phyloP scores from a whole-genome alignment of 345 rosid species.

The Microcos paniculata region DNA sequence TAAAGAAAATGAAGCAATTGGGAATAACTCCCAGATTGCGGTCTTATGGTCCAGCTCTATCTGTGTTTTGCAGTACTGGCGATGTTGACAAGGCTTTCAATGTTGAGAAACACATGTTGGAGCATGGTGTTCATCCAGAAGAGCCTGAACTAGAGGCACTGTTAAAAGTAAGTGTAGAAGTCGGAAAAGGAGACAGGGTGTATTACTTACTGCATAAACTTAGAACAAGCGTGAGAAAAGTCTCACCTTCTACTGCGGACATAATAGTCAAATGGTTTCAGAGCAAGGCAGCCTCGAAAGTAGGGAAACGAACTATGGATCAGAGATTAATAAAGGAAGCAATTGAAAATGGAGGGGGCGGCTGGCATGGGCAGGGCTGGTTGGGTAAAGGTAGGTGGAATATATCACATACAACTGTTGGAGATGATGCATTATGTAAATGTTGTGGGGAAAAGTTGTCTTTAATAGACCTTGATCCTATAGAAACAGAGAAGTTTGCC shows the following conservation, averaged over 20 bases:
- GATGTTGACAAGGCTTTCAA: constrained; percentile 50
- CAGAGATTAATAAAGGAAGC: constrained; percentile 34
- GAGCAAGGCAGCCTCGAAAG: constrained; percentile 43
- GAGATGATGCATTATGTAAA: constrained; percentile 49
- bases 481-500: constrained; percentile 63
- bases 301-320: constrained; percentile 53
- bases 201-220: constrained; percentile 63
- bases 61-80: constrained; percentile 42
- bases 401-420: constrained; percentile 36
- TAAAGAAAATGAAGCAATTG: constrained; percentile 54
- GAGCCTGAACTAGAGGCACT: constrained; percentile 67
- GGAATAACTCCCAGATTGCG: constrained; percentile 60
- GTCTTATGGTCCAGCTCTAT: constrained; percentile 66
- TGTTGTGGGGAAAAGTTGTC: constrained; percentile 61
- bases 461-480: constrained; percentile 59
- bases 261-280: constrained; percentile 55
- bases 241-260: constrained; percentile 48
- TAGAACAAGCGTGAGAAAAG: constrained; percentile 48
- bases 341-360: constrained; percentile 56
- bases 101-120: constrained; percentile 65
- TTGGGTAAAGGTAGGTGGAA: constrained; percentile 65
- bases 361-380: constrained; percentile 81
- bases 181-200: constrained; percentile 56
- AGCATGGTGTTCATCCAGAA: constrained; percentile 60
- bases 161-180: constrained; percentile 45